These are phyloP conservation scores for Botryotinia narcissicola DNA, from an alignment of 2,329 filamentous ascomycete genomes.

Conservation along the genomic window DNA sequence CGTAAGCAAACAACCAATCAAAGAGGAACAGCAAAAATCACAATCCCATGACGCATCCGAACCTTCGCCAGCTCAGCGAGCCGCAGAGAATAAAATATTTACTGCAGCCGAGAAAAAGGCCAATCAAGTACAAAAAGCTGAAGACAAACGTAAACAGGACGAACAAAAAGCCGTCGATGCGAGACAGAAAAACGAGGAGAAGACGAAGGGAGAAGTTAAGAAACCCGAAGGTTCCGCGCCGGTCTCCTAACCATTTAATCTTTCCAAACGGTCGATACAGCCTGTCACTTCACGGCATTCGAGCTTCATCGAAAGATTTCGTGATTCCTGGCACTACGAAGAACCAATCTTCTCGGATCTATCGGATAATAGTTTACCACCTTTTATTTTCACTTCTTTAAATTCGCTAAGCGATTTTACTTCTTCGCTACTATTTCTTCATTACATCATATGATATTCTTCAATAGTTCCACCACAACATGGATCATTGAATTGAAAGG, in stretches of 20 bases:
- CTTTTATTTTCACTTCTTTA: background rate
- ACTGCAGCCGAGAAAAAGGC: slow-evolving; percentile 22
- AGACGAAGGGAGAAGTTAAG: slow-evolving; percentile 9
- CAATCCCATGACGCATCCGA: slow-evolving; percentile 7
- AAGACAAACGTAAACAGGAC: slow-evolving; percentile 20
- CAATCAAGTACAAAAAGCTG: slow-evolving; percentile 8
- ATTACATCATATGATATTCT: slow-evolving; percentile 11
- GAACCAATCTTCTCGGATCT: background rate
- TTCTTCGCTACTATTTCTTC: background rate
- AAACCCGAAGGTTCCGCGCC: background rate
- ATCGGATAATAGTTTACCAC: background rate
- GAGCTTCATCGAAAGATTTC: background rate
- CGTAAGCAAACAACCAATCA: slow-evolving; percentile 17
- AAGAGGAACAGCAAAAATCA: slow-evolving; percentile 4
- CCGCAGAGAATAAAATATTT: slow-evolving; percentile 17
- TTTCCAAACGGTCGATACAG: background rate
- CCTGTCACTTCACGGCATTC: background rate
- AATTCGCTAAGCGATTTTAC: background rate
- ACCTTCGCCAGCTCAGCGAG: slow-evolving; percentile 12
- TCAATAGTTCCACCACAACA: background rate
- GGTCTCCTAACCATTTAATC: background rate
- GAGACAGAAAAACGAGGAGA: slow-evolving; percentile 13
- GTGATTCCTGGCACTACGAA: background rate
- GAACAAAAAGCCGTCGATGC: slow-evolving; percentile 19
- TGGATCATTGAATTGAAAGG: background rate